A percentile compares a stretch with the other conserved stretches of the same genome.
phyloP scores from a whole-genome alignment of 2,329 filamentous ascomycete genomes.

The Purpureocillium lavendulum region DNA sequence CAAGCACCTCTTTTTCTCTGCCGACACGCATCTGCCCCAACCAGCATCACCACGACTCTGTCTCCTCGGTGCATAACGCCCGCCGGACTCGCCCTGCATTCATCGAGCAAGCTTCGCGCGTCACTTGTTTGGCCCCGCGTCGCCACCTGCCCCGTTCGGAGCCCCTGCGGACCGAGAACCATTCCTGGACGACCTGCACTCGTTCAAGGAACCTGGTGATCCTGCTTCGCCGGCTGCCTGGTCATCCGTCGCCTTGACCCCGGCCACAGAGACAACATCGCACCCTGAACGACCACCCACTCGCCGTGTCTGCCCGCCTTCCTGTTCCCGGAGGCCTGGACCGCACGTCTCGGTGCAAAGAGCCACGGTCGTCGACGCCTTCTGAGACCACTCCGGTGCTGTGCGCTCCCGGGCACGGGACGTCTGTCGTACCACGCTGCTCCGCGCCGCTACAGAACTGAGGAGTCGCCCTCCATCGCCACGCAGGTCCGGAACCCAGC shows the following conservation, averaged over 20 bases:
- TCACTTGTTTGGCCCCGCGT: background rate
- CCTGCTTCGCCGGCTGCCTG: slow-evolving; percentile 5
- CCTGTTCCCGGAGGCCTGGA: no score
- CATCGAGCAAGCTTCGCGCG: background rate
- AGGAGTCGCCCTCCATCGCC: slow-evolving; percentile 3
- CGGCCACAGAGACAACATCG: slow-evolving; percentile 1
- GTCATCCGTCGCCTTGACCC: background rate
- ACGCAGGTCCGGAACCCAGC: background rate
- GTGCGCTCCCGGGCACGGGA: background rate
- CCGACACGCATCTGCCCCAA: slow-evolving; percentile 14
- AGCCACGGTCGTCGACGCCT: no score
- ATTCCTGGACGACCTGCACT: slow-evolving; percentile 32
- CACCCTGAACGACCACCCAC: background rate
- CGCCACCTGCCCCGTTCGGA: slow-evolving; percentile 3
- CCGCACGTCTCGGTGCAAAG: no score
- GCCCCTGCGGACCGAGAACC: slow-evolving; percentile 14
- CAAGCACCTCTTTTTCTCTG: slow-evolving; percentile 15
- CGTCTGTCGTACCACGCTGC: background rate
- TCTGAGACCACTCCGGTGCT: no score
- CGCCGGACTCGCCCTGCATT: background rate
- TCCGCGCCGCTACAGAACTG: background rate
- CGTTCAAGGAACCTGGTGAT: slow-evolving; percentile 21
- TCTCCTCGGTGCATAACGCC: slow-evolving; percentile 3
- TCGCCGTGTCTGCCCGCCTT: no score
- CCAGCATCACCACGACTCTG: slow-evolving; percentile 4